Base-by-base conservation (phyloP, 352 stramenopile species). In the Pythium brassicae region DNA sequence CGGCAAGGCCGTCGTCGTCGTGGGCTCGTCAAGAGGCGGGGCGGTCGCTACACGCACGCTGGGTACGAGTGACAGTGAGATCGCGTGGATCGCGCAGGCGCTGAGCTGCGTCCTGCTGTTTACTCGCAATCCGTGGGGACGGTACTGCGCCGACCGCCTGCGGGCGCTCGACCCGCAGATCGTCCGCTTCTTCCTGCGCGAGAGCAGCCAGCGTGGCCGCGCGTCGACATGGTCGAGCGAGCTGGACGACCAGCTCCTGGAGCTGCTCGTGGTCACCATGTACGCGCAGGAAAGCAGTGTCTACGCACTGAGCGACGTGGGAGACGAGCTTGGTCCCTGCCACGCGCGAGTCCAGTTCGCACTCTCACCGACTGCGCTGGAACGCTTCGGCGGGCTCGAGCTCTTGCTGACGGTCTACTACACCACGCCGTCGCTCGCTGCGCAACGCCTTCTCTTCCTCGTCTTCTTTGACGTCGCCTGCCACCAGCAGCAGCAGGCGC, bases 1-100 rank as follows among this genome's bases (percentile, higher is more conserved):
- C 19, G 55, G 49, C 29, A 86, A 81, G 26, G 62, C 67, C 0
- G 65, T 78, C 1, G 61, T 76, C 8, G 60, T 85, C 1, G 71
- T 65, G 1, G 61, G 61, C 42, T 67, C 63, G 0, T 59, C 66
- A 22, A 35, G 19, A 23, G 47, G 25, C 4, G 29, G 60, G 15
- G 11, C 44, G 8, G 23, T 27, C 39, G 32, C 4, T 15, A 9
- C n/a, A 26, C 12, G 35, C 37, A 52, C 14, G 20, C 32, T 37
- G 2, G 14, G 32, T 9, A 3, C 32, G 6, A 9, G 2, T 11
- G 32, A 37, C 32, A 2, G 22, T 22, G 34, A 49, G 17, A 22
- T 47, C 11, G 32, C 52, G 32, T 81, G 72, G 72, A 55, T 78
- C 9, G 60, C 65, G 4, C 53, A 62, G 42, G 72, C 66, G 1